phyloP scores from a whole-genome alignment of 441 rosid genomes.

The Pelargonium australe region DNA sequence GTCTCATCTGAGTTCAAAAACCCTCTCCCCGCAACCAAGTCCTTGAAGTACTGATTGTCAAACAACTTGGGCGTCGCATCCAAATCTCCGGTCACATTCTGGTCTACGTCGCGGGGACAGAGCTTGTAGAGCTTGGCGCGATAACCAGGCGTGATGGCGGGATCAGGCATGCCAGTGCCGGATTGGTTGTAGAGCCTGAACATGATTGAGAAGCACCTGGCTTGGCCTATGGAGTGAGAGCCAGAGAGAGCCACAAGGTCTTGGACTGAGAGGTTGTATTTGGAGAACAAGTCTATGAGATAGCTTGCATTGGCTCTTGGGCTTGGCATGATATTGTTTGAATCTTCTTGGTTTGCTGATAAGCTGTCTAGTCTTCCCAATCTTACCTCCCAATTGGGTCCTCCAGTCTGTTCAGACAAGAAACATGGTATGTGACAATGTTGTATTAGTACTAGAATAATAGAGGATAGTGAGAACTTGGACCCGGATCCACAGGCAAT shows the following conservation, averaged over 20 bases:
- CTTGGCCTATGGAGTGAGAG: slow-evolving; percentile 84
- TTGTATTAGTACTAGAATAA: too few relatives aligned
- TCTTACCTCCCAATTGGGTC: slow-evolving; percentile 85
- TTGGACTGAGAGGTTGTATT: slow-evolving; percentile 55
- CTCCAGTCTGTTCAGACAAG: slow-evolving; percentile 52
- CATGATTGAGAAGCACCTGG: slow-evolving; percentile 73
- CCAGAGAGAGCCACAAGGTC: slow-evolving; percentile 92
- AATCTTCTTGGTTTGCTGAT: slow-evolving; percentile 69
- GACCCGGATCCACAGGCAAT: too few relatives aligned
- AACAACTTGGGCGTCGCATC: slow-evolving; percentile 64
- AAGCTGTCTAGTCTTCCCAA: slow-evolving; percentile 80
- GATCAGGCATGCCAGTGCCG: slow-evolving; percentile 62
- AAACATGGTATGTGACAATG: too few relatives aligned
- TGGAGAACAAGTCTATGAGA: slow-evolving; percentile 52
- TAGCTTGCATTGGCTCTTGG: slow-evolving; percentile 74
- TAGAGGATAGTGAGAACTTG: too few relatives aligned
- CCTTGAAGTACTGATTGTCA: slow-evolving; percentile 75
- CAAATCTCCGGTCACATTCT: slow-evolving; percentile 56
- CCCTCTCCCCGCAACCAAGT: slow-evolving; percentile 70
- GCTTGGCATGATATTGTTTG: slow-evolving; percentile 75
- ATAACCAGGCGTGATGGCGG: slow-evolving; percentile 46
- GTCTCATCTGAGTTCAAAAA: slow-evolving; percentile 86
- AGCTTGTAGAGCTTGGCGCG: slow-evolving; percentile 47
- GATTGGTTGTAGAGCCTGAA: slow-evolving; percentile 90
- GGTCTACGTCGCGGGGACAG: slow-evolving; percentile 62